These are phyloP conservation scores for Panicum virgatum DNA, from an alignment of 202 grass and related monocot genomes.

Conservation along the genomic window DNA sequence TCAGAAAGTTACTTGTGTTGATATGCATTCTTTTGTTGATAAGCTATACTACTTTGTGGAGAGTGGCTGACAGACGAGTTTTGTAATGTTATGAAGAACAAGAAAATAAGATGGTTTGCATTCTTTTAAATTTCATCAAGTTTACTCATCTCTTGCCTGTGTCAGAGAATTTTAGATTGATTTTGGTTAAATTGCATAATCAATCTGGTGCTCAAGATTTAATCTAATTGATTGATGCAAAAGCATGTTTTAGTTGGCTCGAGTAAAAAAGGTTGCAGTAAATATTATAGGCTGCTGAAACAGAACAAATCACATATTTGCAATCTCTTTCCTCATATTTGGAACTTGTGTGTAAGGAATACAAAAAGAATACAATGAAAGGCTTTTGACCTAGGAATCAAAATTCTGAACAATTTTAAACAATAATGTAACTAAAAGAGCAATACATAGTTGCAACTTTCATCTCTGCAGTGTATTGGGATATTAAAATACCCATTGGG, in stretches of 20 bases:
- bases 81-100: conserved; percentile 55
- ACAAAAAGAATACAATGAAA: neutral
- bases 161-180: neutral
- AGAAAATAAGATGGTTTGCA: conserved; percentile 34
- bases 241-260: neutral
- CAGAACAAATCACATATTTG: neutral
- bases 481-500: neutral
- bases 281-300: neutral
- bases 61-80: conserved; percentile 53
- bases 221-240: neutral
- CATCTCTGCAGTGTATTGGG: neutral
- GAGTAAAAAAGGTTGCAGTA: neutral
- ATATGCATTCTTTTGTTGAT: conserved; percentile 67
- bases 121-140: conserved; percentile 22
- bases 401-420: neutral
- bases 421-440: neutral
- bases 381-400: neutral
- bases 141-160: neutral
- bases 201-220: neutral
- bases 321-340: neutral
- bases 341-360: neutral
- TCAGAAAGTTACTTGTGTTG: conserved; percentile 50
- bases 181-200: neutral
- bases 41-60: conserved; percentile 55
- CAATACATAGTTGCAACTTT: neutral